phyloP scores from a whole-genome alignment of 1,139 yeast genomes.

The Candida buenavistaensis region DNA sequence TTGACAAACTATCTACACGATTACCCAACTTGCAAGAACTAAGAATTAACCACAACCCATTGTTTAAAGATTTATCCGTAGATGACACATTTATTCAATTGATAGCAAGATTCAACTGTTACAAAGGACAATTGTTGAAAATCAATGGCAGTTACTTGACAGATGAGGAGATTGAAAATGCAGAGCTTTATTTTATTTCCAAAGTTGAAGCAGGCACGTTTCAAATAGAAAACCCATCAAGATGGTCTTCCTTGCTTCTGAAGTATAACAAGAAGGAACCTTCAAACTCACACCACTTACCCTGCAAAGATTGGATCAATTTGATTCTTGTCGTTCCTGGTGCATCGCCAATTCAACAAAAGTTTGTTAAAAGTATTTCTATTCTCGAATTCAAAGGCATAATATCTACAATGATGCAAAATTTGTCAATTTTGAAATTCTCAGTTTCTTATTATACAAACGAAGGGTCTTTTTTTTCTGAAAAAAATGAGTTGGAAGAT shows the following conservation, averaged over 20 bases:
- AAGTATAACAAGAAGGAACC: conserved; percentile 25
- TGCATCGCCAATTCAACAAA: not conserved
- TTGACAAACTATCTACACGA: conserved; percentile 38
- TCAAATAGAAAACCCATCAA: conserved; percentile 16
- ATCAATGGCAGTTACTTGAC: conserved; percentile 60
- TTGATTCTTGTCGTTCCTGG: conserved; percentile 6
- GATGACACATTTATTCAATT: conserved; percentile 41
- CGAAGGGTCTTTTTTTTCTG: conserved; percentile 12
- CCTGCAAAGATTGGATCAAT: conserved; percentile 10
- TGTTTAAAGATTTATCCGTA: conserved; percentile 34
- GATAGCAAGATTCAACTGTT: conserved; percentile 50
- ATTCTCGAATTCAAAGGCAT: conserved; percentile 31
- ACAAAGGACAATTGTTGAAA: conserved; percentile 22
- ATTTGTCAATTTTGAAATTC: conserved; percentile 20
- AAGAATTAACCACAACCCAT: conserved; percentile 54
- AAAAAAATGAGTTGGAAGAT: conserved; percentile 25
- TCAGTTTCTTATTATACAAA: conserved; percentile 20
- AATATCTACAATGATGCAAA: conserved; percentile 16
- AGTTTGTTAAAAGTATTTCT: conserved; percentile 15
- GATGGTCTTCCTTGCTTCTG: conserved; percentile 28
- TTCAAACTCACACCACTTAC: too few relatives aligned
- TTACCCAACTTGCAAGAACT: conserved; percentile 45
- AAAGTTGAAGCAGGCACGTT: conserved; percentile 40
- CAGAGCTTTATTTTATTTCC: conserved; percentile 67
- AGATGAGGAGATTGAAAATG: conserved; percentile 52